Evolutionary conservation across 129 eudicot genomes (phyloP).

Genomic region (Tagetes patula): DNA sequence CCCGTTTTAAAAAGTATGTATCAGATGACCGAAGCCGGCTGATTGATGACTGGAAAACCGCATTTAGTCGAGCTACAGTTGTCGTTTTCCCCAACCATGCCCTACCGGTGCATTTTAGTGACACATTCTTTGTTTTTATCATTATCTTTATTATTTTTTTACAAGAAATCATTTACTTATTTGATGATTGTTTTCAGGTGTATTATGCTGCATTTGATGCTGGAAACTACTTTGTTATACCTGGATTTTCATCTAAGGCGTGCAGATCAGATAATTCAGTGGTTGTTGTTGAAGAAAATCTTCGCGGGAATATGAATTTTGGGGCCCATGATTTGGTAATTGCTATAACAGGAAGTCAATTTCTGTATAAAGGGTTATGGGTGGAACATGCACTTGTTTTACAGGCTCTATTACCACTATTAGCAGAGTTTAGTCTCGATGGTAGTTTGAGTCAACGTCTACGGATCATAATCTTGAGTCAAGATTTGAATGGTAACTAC

Average conservation of each 20-base stretch:
- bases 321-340: conserved; percentile 60
- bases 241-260: conserved; percentile 74
- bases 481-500: conserved; percentile 59
- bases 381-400: conserved; percentile 84
- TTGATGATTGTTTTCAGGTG: conserved; percentile 47
- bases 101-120: conserved; percentile 59
- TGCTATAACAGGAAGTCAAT: conserved; percentile 68
- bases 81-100: conserved; percentile 85
- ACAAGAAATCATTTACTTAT: neutral
- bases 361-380: conserved; percentile 82
- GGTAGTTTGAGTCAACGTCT: conserved; percentile 42
- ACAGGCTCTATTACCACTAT: conserved; percentile 68
- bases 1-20: conserved; percentile 48
- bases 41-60: conserved; percentile 62
- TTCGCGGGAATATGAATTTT: conserved; percentile 38
- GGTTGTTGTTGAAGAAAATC: conserved; percentile 36
- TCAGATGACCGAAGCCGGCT: conserved; percentile 49
- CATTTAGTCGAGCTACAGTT: conserved; percentile 69
- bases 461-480: conserved; percentile 58
- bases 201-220: conserved; percentile 75
- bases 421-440: conserved; percentile 40
- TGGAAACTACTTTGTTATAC: conserved; percentile 90
- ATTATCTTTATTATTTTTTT: neutral
- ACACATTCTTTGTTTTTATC: neutral
- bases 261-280: conserved; percentile 50